Evolutionary conservation across 257 asterid genomes (phyloP).

Genomic region (Euphrasia confusa): DNA sequence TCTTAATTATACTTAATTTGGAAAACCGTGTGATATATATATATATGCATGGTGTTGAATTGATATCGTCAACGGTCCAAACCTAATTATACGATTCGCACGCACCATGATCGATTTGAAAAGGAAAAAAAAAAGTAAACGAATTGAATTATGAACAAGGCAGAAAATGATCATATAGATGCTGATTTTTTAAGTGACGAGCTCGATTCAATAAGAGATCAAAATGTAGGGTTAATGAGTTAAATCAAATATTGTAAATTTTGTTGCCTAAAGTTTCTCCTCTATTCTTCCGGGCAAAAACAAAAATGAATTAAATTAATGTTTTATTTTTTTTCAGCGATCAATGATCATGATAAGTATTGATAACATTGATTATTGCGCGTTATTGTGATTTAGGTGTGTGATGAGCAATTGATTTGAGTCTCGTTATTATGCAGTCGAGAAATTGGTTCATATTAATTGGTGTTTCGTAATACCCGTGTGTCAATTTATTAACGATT

Average conservation of each 20-base stretch:
- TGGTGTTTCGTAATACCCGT: neutral
- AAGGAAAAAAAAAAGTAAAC: neutral
- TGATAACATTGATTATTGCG: conserved; percentile 14
- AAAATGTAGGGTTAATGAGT: no score
- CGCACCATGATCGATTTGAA: neutral
- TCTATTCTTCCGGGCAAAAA: no score
- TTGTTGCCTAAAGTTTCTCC: no score
- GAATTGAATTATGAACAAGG: no score
- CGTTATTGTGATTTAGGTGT: conserved; percentile 24
- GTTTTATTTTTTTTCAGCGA: no score
- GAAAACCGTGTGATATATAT: neutral
- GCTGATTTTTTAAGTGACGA: no score
- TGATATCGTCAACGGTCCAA: neutral
- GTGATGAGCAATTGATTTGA: conserved; percentile 20
- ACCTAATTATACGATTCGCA: neutral
- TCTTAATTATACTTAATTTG: neutral
- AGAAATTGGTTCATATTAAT: conserved; percentile 14
- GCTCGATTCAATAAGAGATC: neutral
- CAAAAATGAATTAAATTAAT: neutral
- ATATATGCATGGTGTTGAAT: no score
- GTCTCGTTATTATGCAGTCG: conserved; percentile 20
- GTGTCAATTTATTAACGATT: neutral
- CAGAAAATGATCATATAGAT: no score
- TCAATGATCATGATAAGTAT: no score
- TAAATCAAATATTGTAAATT: no score